phyloP scores from a whole-genome alignment of 1,284 basidiomycete species.

The Boletus semigastroideus region DNA sequence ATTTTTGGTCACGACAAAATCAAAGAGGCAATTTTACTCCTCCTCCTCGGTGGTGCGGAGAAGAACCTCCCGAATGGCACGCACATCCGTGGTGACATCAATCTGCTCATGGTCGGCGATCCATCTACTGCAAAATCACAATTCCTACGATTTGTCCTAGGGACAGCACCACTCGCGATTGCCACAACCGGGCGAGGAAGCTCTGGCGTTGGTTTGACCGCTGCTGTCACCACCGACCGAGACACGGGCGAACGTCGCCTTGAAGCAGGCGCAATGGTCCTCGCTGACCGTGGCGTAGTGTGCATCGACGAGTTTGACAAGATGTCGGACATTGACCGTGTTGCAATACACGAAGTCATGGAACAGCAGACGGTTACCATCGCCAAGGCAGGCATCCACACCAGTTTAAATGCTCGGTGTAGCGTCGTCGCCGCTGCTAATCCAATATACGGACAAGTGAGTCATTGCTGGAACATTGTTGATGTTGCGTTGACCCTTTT shows the following conservation, averaged over 20 bases:
- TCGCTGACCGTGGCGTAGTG: constrained; percentile 98
- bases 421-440: constrained; percentile 98
- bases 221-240: constrained; percentile 98
- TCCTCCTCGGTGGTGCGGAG: constrained; percentile 94
- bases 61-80: constrained; percentile 98
- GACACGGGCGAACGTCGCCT: constrained; percentile 96
- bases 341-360: constrained; percentile 99
- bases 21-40: constrained; percentile 90
- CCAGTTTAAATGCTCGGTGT: constrained; percentile 95
- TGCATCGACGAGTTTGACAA: constrained; percentile 99
- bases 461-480: constrained; percentile 22
- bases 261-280: constrained; percentile 99
- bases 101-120: constrained; percentile 99
- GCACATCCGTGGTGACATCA: constrained; percentile 99
- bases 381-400: constrained; percentile 99
- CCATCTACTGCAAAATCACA: constrained; percentile 98
- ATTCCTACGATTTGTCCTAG: constrained; percentile 93
- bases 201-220: constrained; percentile 98
- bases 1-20: constrained; percentile 97
- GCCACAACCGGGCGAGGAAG: constrained; percentile 97
- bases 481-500: constrained; percentile 1
- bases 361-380: constrained; percentile 99
- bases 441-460: constrained; percentile 96
- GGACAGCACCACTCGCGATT: constrained; percentile 95
- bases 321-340: constrained; percentile 98